Percentiles rank a stretch among this genome's conserved stretches.
Conservation (phyloP, 1,284 basidiomycete genomes). For the Microbotryomycetes sp. region DNA sequence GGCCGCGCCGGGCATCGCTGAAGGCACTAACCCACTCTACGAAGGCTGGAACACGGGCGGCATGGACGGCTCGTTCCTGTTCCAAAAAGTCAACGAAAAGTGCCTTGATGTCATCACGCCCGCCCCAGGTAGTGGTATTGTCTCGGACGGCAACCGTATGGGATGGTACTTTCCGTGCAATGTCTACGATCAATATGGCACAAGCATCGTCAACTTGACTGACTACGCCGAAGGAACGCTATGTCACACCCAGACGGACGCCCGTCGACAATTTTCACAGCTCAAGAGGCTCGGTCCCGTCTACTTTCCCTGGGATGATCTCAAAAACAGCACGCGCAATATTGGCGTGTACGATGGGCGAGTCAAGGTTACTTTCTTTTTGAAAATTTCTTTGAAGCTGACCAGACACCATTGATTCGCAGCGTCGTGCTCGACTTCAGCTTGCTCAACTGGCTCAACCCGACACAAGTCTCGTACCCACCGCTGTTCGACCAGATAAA, state of each 20-base stretch:
- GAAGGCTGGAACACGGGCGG: slow-evolving; percentile 69
- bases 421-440: slow-evolving; percentile 82
- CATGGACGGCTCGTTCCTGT: slow-evolving; percentile 86
- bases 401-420: slow-evolving; percentile 26
- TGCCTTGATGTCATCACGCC: slow-evolving; percentile 72
- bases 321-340: slow-evolving; percentile 62
- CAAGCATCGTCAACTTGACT: slow-evolving; percentile 56
- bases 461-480: slow-evolving; percentile 70
- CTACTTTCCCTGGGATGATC: slow-evolving; percentile 85
- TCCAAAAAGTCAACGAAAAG: slow-evolving; percentile 80
- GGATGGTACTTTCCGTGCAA: slow-evolving; percentile 96
- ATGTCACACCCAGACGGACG: slow-evolving; percentile 62
- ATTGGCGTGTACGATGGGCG: slow-evolving; percentile 85
- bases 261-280: slow-evolving; percentile 49
- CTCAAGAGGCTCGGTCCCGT: slow-evolving; percentile 68
- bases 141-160: slow-evolving; percentile 47
- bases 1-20: slow-evolving; percentile 50
- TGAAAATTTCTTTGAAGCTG: not conserved
- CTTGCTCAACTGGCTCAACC: slow-evolving; percentile 75
- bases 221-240: slow-evolving; percentile 57
- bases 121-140: slow-evolving; percentile 60
- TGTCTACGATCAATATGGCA: slow-evolving; percentile 66
- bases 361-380: slow-evolving; percentile 37
- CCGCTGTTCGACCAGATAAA: slow-evolving; percentile 71
- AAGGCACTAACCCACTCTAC: slow-evolving; percentile 80